Conservation (phyloP, 306 rosid species). For the Malus fusca region DNA sequence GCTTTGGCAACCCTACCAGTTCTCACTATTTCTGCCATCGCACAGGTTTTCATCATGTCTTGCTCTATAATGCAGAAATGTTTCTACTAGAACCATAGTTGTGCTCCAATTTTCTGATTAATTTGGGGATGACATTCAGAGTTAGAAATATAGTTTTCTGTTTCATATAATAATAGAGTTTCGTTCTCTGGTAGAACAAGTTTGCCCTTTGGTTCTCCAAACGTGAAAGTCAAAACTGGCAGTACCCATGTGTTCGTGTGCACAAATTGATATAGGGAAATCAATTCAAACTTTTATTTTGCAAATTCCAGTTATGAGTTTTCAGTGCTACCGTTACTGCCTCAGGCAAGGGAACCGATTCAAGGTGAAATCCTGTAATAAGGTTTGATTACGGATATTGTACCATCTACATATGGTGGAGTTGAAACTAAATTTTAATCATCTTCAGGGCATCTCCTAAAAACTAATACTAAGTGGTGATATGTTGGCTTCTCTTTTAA, state of each 20-base stretch:
- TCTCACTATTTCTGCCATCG: constrained; percentile 85
- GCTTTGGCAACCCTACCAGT: constrained; percentile 93
- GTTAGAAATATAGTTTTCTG: neutral
- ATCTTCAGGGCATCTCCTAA: neutral
- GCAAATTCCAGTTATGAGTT: neutral
- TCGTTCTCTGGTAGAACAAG: neutral
- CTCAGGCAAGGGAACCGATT: neutral
- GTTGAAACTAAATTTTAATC: neutral
- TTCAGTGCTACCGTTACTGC: neutral
- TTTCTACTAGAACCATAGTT: neutral
- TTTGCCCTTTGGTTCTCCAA: neutral
- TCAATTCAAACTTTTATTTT: neutral
- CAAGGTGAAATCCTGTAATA: neutral
- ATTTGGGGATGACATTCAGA: neutral
- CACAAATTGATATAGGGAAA: neutral
- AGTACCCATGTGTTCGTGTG: neutral
- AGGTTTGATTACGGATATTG: neutral
- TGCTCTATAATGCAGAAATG: neutral
- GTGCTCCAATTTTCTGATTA: neutral
- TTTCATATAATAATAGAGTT: neutral
- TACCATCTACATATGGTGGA: neutral
- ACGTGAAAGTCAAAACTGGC: neutral
- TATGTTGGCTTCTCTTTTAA: neutral
- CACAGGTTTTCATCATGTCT: constrained; percentile 68
- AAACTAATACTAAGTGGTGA: neutral